These are phyloP conservation scores for Annulohypoxylon bovei DNA, from an alignment of 495 filamentous ascomycete genomes.

Conservation along the genomic window DNA sequence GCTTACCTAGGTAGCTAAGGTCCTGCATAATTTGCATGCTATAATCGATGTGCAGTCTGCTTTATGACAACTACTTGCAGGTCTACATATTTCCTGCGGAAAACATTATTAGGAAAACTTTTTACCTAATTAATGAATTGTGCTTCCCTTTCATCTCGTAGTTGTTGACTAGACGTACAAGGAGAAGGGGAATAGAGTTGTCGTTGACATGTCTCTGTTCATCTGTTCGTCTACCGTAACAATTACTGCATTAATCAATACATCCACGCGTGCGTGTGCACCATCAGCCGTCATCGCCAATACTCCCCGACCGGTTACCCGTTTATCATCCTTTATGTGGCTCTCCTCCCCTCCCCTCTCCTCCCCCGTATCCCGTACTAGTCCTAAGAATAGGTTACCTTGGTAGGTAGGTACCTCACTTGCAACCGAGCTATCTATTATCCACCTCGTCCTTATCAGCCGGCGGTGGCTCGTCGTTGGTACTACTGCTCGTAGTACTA, in stretches of 20 bases:
- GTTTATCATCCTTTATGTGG: constrained; percentile 1
- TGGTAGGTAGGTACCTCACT: neutral
- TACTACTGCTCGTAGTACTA: constrained; percentile 4
- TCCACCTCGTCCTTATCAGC: constrained; percentile 4
- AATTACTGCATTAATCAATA: constrained; percentile 11
- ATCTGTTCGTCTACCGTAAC: constrained; percentile 11
- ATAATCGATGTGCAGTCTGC: constrained; percentile 18
- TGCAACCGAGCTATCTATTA: constrained; percentile 4
- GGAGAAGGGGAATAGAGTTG: neutral
- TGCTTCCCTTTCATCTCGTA: neutral
- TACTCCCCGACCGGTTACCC: neutral
- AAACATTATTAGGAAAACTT: too few species aligned
- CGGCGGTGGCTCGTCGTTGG: neutral
- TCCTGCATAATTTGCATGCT: constrained; percentile 8
- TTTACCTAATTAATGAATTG: too few species aligned
- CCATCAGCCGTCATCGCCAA: neutral
- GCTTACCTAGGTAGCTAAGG: neutral
- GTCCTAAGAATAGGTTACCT: neutral
- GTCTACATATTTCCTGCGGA: too few species aligned
- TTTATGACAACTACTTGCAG: neutral
- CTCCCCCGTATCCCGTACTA: neutral
- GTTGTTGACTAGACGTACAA: too few species aligned
- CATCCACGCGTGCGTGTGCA: neutral
- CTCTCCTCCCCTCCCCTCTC: too few species aligned
- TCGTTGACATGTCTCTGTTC: neutral